Evolutionary conservation across 1,284 basidiomycete genomes (phyloP).

Genomic region (Malassezia dermatis): DNA sequence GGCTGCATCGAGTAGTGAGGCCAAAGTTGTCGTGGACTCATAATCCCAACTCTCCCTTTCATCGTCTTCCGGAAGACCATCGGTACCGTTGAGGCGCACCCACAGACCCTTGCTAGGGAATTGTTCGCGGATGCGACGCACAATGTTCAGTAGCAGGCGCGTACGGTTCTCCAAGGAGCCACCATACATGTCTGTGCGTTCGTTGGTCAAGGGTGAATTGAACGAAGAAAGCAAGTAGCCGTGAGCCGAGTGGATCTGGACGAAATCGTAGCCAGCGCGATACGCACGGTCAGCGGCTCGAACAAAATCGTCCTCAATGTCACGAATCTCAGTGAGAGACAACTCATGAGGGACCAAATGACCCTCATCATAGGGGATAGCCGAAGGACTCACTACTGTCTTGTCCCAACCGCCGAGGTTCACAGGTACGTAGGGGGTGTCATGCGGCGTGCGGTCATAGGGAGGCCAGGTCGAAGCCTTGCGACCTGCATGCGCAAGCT

Average conservation of each 20-base stretch:
- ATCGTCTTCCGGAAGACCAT: conserved; percentile 30
- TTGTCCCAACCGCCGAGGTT: conserved; percentile 61
- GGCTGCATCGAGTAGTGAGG: conserved; percentile 25
- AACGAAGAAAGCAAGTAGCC: conserved; percentile 59
- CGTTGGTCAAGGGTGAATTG: conserved; percentile 35
- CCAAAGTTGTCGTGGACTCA: conserved; percentile 29
- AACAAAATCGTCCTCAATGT: conserved; percentile 59
- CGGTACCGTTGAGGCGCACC: conserved; percentile 39
- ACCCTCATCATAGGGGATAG: conserved; percentile 53
- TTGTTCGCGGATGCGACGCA: conserved; percentile 25
- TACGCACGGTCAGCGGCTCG: conserved; percentile 56
- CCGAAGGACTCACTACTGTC: conserved; percentile 57
- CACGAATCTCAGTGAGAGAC: conserved; percentile 55
- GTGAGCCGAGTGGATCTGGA: conserved; percentile 55
- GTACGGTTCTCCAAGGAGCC: conserved; percentile 39
- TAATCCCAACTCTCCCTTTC: conserved; percentile 29
- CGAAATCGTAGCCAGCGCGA: conserved; percentile 56
- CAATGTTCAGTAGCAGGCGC: conserved; percentile 25
- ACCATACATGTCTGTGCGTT: conserved; percentile 45
- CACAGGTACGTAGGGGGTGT: conserved; percentile 18
- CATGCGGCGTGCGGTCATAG: conserved; percentile 41
- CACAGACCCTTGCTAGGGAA: conserved; percentile 39
- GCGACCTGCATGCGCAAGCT: conserved; percentile 67
- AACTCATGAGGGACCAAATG: conserved; percentile 57
- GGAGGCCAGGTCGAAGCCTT: conserved; percentile 56